Evolutionary conservation across 2,329 filamentous ascomycete species (phyloP).

Genomic region (Fusarium heterosporum): DNA sequence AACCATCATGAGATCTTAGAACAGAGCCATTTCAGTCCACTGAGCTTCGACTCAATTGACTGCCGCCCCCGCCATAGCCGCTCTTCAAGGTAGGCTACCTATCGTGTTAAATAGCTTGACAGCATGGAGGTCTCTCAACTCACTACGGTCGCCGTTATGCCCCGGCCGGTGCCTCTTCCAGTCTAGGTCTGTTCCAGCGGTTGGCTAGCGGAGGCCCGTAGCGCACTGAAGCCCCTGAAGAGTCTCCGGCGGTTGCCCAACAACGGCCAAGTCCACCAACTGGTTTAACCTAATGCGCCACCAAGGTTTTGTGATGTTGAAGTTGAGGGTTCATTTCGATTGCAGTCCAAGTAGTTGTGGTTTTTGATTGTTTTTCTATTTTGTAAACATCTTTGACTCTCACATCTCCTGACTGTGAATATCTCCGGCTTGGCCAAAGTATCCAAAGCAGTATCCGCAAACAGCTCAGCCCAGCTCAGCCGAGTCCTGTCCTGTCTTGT

Average conservation of each 20-base stretch:
- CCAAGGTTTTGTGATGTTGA: conserved; percentile 12
- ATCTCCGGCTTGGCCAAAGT: neutral
- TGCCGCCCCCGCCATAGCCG: neutral
- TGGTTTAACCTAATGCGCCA: conserved; percentile 19
- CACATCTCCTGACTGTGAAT: neutral
- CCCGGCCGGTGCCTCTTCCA: conserved; percentile 35
- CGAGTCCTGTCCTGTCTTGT: too few species aligned
- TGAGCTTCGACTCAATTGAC: neutral
- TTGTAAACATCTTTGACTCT: neutral
- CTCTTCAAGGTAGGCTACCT: too few species aligned
- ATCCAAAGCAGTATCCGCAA: conserved; percentile 11
- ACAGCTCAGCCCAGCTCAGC: conserved; percentile 25
- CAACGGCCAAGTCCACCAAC: conserved; percentile 29
- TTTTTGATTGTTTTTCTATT: neutral
- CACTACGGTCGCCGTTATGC: conserved; percentile 6
- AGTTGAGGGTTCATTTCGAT: neutral
- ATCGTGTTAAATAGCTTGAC: conserved; percentile 11
- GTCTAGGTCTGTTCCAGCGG: conserved; percentile 38
- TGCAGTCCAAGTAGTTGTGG: neutral
- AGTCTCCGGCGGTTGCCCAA: conserved; percentile 32
- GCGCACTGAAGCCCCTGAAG: conserved; percentile 36
- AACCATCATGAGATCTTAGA: conserved; percentile 19
- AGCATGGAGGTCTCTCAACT: conserved; percentile 1
- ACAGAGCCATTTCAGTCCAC: neutral
- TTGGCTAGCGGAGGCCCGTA: conserved; percentile 30